Percentiles rank a stretch among this genome's conserved stretches.
Evolutionary conservation across 805 yeast species (phyloP).

Genomic region (Candida qinlingensis): DNA sequence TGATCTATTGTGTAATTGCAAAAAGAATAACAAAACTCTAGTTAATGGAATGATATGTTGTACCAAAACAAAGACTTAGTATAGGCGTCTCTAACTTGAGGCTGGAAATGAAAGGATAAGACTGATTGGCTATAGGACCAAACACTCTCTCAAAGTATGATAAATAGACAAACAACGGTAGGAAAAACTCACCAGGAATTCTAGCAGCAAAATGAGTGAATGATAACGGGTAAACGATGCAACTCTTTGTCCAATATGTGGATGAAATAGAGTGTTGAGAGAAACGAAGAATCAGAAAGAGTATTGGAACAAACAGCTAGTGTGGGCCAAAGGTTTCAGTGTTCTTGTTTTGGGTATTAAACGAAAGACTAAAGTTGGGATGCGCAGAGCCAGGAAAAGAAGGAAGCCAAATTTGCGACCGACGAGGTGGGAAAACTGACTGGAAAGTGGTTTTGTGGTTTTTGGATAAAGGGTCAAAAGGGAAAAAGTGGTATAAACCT

Average conservation of each 20-base stretch:
- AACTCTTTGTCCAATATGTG: no score
- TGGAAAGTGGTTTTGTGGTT: neutral
- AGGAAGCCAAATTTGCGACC: neutral
- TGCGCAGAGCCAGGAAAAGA: neutral
- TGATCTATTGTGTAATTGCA: no score
- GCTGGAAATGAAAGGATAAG: no score
- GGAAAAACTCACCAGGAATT: no score
- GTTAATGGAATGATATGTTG: no score
- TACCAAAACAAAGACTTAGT: no score
- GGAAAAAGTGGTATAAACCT: neutral
- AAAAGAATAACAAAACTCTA: no score
- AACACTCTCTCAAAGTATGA: no score
- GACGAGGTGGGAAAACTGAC: neutral
- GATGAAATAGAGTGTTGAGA: neutral
- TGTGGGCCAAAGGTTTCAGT: neutral
- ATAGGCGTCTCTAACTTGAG: no score
- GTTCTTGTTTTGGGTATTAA: neutral
- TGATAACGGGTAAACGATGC: neutral
- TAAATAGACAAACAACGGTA: no score
- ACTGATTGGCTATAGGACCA: no score
- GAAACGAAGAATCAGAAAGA: neutral
- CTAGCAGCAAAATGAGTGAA: neutral
- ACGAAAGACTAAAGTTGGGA: constrained; percentile 1
- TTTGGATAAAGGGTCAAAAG: neutral
- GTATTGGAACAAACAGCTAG: neutral